phyloP scores from a whole-genome alignment of 495 filamentous ascomycete species.

The Apodospora peruviana region DNA sequence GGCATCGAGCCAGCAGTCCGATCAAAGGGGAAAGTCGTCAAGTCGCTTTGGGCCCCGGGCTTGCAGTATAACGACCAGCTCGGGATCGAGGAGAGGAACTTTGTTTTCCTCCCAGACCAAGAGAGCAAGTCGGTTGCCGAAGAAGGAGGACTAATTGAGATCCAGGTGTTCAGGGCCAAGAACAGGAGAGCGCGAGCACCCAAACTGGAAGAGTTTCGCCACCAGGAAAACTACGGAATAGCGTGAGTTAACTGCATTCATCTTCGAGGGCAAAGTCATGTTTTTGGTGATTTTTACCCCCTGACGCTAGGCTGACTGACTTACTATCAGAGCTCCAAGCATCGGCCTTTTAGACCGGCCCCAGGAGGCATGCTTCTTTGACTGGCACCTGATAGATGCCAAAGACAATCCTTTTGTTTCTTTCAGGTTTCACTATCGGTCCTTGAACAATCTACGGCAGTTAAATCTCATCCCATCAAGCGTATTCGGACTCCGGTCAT shows the following conservation, averaged over 20 bases:
- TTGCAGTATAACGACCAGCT: slow-evolving; percentile 13
- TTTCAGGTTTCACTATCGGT: slow-evolving; percentile 47
- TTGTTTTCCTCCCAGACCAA: slow-evolving; percentile 34
- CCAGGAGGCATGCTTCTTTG: slow-evolving; percentile 40
- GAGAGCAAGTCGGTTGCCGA: slow-evolving; percentile 32
- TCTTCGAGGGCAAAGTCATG: neutral
- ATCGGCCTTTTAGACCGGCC: slow-evolving; percentile 43
- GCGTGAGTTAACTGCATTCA: slow-evolving; percentile 27
- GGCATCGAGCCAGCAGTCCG: slow-evolving; percentile 31
- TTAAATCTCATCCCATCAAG: slow-evolving; percentile 31
- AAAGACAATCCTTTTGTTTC: slow-evolving; percentile 41
- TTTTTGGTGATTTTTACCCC: neutral
- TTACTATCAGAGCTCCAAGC: slow-evolving; percentile 30
- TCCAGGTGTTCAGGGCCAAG: slow-evolving; percentile 43
- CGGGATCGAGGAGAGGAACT: slow-evolving; percentile 37
- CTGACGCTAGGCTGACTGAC: slow-evolving; percentile 3
- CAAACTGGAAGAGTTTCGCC: slow-evolving; percentile 28
- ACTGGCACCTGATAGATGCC: slow-evolving; percentile 41
- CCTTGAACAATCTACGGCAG: slow-evolving; percentile 33
- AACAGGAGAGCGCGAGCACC: slow-evolving; percentile 28
- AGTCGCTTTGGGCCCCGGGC: slow-evolving; percentile 39
- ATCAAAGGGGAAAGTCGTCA: slow-evolving; percentile 30
- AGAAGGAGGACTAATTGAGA: slow-evolving; percentile 48
- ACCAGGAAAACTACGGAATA: slow-evolving; percentile 41
- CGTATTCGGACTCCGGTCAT: slow-evolving; percentile 9